Conservation (phyloP, 2,329 filamentous ascomycete genomes). For the Colletotrichum musae region DNA sequence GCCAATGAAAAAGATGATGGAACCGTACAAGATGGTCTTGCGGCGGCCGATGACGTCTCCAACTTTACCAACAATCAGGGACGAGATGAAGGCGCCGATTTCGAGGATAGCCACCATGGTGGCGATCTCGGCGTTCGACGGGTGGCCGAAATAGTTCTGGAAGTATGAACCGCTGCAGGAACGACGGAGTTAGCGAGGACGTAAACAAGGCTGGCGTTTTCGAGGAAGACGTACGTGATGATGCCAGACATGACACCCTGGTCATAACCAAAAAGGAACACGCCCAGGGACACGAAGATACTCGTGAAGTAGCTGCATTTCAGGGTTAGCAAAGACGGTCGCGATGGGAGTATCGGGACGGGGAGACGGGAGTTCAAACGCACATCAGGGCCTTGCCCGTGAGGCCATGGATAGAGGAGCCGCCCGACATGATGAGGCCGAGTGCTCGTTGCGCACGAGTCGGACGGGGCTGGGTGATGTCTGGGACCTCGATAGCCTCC, state of each 20-base stretch:
- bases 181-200: conserved; percentile 11
- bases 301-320: conserved; percentile 88
- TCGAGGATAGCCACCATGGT: conserved; percentile 99
- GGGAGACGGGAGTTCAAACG: conserved; percentile 46
- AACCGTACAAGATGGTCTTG: conserved; percentile 93
- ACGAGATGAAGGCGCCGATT: conserved; percentile 92
- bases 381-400: conserved; percentile 96
- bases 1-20: conserved; percentile 87
- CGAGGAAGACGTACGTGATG: conserved; percentile 68
- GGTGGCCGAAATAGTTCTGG: conserved; percentile 92
- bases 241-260: conserved; percentile 89
- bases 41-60: conserved; percentile 93
- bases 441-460: conserved; percentile 79
- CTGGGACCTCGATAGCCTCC: conserved; percentile 88
- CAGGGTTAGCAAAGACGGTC: conserved; percentile 41
- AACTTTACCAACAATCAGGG: conserved; percentile 86
- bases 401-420: conserved; percentile 87
- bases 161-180: conserved; percentile 84
- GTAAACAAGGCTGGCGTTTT: too few relatives aligned
- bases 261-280: conserved; percentile 92
- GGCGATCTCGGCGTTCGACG: conserved; percentile 87
- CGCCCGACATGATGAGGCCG: conserved; percentile 88
- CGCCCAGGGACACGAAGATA: conserved; percentile 88
- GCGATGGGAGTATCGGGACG: conserved; percentile 25
- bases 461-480: conserved; percentile 74